Conservation (phyloP, 352 stramenopile species). For the Phytophthora aleatoria region DNA sequence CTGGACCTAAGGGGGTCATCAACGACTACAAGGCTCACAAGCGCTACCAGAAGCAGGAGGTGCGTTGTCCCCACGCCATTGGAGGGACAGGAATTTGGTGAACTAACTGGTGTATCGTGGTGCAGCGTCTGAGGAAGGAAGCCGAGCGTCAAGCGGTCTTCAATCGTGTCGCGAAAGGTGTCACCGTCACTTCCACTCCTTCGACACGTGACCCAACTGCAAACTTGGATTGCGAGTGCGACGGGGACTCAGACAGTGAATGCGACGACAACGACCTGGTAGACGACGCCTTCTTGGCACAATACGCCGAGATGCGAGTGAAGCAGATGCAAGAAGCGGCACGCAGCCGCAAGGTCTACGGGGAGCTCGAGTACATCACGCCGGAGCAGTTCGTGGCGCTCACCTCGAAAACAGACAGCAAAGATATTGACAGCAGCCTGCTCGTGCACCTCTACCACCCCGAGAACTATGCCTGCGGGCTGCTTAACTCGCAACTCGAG, state of each 20-base stretch:
- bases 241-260: conserved; percentile 43
- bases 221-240: conserved; percentile 25
- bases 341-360: conserved; percentile 45
- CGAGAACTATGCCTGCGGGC: conserved; percentile 72
- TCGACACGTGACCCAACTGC: conserved; percentile 13
- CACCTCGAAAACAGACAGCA: conserved; percentile 16
- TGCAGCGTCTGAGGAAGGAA: conserved; percentile 50
- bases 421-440: conserved; percentile 23
- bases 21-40: conserved; percentile 87
- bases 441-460: conserved; percentile 73
- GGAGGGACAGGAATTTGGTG: not conserved
- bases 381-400: conserved; percentile 65
- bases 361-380: conserved; percentile 59
- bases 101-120: conserved; percentile 2
- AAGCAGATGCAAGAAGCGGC: conserved; percentile 59
- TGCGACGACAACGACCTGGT: conserved; percentile 55
- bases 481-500: conserved; percentile 74
- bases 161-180: conserved; percentile 69
- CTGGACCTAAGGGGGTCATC: conserved; percentile 81
- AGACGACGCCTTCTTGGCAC: conserved; percentile 58
- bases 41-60: conserved; percentile 60
- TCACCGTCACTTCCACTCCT: conserved; percentile 11
- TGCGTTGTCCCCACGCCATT: conserved; percentile 9
- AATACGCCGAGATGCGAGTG: conserved; percentile 70
- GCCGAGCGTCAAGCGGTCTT: conserved; percentile 57